These are phyloP conservation scores for Citrus mangshanensis DNA, from an alignment of 345 rosid species.

Conservation along the genomic window DNA sequence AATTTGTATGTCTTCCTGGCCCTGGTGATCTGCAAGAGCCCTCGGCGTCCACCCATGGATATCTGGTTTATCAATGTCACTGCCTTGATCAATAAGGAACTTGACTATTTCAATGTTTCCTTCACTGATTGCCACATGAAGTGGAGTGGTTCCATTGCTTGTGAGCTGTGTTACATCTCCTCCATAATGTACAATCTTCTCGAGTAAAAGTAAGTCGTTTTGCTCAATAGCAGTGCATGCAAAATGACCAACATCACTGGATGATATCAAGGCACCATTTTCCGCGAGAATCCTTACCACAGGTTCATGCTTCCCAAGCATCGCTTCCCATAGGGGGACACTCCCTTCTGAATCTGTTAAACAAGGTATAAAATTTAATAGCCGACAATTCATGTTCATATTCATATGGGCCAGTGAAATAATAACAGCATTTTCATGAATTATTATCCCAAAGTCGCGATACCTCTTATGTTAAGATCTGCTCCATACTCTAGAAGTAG, in stretches of 20 bases:
- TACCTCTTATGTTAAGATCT: conserved; percentile 76
- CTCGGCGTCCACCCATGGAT: conserved; percentile 70
- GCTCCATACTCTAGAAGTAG: conserved; percentile 75
- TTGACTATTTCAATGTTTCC: conserved; percentile 57
- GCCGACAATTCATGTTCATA: neutral
- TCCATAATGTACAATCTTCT: conserved; percentile 45
- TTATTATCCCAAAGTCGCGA: neutral
- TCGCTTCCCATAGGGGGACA: conserved; percentile 88
- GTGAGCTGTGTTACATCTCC: conserved; percentile 57
- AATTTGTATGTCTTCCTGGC: conserved; percentile 58
- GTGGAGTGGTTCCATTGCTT: conserved; percentile 51
- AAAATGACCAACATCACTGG: conserved; percentile 54
- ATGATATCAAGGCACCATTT: conserved; percentile 55
- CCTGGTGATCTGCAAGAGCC: conserved; percentile 76
- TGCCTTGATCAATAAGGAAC: conserved; percentile 63
- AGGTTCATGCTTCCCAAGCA: conserved; percentile 49
- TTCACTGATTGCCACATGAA: conserved; percentile 69
- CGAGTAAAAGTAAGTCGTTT: conserved; percentile 53
- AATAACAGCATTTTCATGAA: too few species aligned
- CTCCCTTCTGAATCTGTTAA: conserved; percentile 74
- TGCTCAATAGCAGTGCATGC: conserved; percentile 56
- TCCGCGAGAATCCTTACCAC: conserved; percentile 50
- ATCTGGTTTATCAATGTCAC: conserved; percentile 58
- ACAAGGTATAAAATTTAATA: neutral
- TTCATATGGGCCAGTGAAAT: neutral